A percentile compares a stretch with the other conserved stretches of the same genome.
Conservation (phyloP, 2,329 filamentous ascomycete species). For the Clarireedia hainanense region DNA sequence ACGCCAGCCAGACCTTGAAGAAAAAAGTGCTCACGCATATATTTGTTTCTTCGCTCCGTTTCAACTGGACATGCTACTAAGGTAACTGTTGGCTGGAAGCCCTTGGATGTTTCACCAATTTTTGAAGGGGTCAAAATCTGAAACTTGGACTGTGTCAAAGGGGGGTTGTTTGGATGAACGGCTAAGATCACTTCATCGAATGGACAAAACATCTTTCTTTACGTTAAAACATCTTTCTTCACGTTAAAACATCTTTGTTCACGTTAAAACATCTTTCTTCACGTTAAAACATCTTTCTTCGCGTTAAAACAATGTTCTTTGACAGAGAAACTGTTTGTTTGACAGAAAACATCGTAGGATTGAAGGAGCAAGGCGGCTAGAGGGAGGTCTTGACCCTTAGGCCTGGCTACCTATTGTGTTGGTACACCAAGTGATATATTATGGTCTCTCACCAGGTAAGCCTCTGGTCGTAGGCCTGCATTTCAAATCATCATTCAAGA, state of each 20-base stretch:
- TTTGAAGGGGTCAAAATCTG: not conserved
- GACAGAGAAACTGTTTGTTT: no score
- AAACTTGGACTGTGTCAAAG: constrained; percentile 4
- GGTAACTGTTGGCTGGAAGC: not conserved
- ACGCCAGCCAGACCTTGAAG: not conserved
- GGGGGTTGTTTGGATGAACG: constrained; percentile 4
- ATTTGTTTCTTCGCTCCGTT: not conserved
- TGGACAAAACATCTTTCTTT: not conserved
- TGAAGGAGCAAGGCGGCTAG: no score
- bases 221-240: no score
- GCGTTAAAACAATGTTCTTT: no score
- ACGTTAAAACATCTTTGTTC: no score
- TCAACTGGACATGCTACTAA: not conserved
- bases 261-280: not conserved
- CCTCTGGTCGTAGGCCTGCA: no score
- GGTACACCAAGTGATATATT: no score
- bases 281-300: not conserved
- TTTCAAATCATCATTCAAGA: no score
- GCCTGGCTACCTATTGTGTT: no score
- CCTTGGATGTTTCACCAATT: constrained; percentile 3
- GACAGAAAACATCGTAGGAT: no score
- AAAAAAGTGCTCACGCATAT: not conserved
- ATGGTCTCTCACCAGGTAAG: no score
- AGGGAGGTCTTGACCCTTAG: no score
- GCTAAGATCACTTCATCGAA: not conserved